Conservation (phyloP, 106 monocot genomes). For the Chionographis japonica region DNA sequence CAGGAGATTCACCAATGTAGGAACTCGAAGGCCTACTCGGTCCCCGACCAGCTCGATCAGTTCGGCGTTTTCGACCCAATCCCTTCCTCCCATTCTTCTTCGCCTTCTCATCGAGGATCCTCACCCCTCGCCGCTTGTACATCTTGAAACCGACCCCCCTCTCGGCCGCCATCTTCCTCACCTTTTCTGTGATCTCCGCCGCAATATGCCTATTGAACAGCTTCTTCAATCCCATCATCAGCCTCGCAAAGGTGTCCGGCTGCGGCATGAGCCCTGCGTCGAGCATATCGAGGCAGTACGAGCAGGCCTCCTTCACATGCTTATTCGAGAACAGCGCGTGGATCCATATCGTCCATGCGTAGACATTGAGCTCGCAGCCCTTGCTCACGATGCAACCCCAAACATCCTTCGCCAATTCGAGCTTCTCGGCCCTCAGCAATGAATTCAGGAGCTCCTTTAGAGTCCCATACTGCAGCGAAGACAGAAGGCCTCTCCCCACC, state of each 20-base stretch:
- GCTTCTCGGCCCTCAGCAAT: conserved; percentile 66
- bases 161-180: conserved; percentile 82
- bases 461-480: conserved; percentile 72
- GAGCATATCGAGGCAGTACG: conserved; percentile 87
- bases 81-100: too few relatives aligned
- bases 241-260: conserved; percentile 86
- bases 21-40: too few relatives aligned
- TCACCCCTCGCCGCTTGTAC: conserved; percentile 89
- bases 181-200: conserved; percentile 88
- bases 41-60: too few relatives aligned
- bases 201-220: conserved; percentile 79
- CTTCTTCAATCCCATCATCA: conserved; percentile 93
- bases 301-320: conserved; percentile 81
- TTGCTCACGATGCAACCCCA: conserved; percentile 64
- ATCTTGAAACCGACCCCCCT: conserved; percentile 79
- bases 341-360: conserved; percentile 93
- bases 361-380: conserved; percentile 72
- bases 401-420: conserved; percentile 70
- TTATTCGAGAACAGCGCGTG: conserved; percentile 74
- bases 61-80: too few relatives aligned
- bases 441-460: conserved; percentile 83
- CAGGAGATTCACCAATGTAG: too few relatives aligned
- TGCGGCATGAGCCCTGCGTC: conserved; percentile 86
- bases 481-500: conserved; percentile 60
- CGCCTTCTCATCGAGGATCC: conserved; percentile 53